These are phyloP conservation scores for Myxozyma vanderwaltii DNA, from an alignment of 805 yeast genomes.

Conservation along the genomic window DNA sequence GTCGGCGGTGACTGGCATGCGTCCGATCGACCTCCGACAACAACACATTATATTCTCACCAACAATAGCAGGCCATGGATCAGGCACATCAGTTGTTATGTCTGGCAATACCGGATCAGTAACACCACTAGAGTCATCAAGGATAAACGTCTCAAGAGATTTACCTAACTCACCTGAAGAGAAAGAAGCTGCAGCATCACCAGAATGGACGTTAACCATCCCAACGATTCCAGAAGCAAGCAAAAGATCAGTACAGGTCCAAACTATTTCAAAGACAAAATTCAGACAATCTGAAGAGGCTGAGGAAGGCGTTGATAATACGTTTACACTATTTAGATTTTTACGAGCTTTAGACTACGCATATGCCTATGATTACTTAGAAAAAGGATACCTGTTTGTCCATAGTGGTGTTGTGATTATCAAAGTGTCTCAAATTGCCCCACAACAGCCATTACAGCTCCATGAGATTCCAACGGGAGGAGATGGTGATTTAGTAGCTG, in stretches of 20 bases:
- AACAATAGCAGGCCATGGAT: conserved; percentile 12
- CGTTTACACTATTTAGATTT: conserved; percentile 17
- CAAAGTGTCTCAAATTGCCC: conserved; percentile 18
- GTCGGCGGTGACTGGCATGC: conserved; percentile 45
- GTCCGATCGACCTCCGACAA: conserved; percentile 36
- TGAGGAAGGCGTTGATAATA: conserved; percentile 1
- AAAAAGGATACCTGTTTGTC: conserved; percentile 25
- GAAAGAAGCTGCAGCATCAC: neutral
- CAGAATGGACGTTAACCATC: conserved; percentile 40
- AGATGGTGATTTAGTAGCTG: conserved; percentile 20
- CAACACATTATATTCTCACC: conserved; percentile 44
- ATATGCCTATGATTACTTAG: conserved; percentile 28
- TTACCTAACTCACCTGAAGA: neutral
- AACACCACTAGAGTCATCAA: conserved; percentile 28
- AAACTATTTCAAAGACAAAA: conserved; percentile 14
- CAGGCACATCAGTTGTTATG: conserved; percentile 1
- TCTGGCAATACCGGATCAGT: conserved; percentile 11
- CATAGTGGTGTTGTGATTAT: conserved; percentile 22
- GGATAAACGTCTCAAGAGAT: conserved; percentile 24
- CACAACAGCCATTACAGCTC: conserved; percentile 21
- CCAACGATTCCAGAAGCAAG: conserved; percentile 47
- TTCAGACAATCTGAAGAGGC: neutral
- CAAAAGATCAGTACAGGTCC: conserved; percentile 35
- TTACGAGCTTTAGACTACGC: conserved; percentile 29
- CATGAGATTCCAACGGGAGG: conserved; percentile 21